Evolutionary conservation across 2,329 filamentous ascomycete species (phyloP).

Genomic region (Catunica adiposa): DNA sequence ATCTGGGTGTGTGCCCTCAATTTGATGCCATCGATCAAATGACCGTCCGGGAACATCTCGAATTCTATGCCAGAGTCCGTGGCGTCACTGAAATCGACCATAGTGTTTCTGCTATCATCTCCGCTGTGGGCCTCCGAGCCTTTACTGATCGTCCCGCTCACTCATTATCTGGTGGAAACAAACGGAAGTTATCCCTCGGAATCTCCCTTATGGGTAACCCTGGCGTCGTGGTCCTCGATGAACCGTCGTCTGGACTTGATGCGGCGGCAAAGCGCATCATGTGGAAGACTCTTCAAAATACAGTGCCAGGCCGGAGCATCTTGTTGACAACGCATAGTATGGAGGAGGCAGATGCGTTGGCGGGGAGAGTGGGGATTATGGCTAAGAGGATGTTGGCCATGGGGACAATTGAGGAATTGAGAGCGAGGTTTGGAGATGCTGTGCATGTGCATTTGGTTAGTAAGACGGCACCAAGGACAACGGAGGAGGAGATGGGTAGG

Average conservation of each 20-base stretch:
- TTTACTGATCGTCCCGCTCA: conserved; percentile 61
- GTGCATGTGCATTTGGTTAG: conserved; percentile 73
- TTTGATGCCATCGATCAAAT: conserved; percentile 79
- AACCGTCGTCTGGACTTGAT: conserved; percentile 78
- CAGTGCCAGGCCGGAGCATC: conserved; percentile 62
- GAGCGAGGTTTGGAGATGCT: conserved; percentile 58
- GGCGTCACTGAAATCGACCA: conserved; percentile 59
- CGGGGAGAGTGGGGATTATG: conserved; percentile 70
- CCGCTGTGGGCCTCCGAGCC: conserved; percentile 57
- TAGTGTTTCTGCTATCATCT: conserved; percentile 64
- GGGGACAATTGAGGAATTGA: conserved; percentile 56
- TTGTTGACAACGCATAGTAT: conserved; percentile 85
- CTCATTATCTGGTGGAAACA: conserved; percentile 77
- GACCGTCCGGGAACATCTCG: conserved; percentile 73
- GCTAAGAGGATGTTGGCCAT: conserved; percentile 72
- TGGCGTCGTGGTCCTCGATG: conserved; percentile 70
- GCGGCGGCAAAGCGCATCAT: conserved; percentile 81
- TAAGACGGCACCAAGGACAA: conserved; percentile 55
- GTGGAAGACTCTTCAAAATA: conserved; percentile 68
- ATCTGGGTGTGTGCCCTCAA: conserved; percentile 84
- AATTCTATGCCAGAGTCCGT: conserved; percentile 73
- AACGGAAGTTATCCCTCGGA: conserved; percentile 75
- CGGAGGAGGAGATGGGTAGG: conserved; percentile 46
- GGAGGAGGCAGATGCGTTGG: conserved; percentile 87
- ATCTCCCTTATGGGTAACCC: conserved; percentile 91